A percentile compares a stretch with the other conserved stretches of the same genome.
Conservation (phyloP, 2,329 filamentous ascomycete species). For the Colletotrichum tropicale region DNA sequence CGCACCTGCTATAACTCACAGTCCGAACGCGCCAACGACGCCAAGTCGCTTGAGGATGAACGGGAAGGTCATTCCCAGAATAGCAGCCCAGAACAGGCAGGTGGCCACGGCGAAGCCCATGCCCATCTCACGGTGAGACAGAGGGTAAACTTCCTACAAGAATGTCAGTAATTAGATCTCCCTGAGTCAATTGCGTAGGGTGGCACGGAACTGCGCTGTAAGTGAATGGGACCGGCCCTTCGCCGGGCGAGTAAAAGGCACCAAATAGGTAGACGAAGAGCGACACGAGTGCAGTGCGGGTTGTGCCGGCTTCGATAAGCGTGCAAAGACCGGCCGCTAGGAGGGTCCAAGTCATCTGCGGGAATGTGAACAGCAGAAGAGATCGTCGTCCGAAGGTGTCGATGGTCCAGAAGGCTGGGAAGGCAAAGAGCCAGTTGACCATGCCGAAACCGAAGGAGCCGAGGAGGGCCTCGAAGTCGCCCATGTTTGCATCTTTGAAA, state of each 20-base stretch:
- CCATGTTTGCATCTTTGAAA: conserved; percentile 62
- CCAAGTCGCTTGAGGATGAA: conserved; percentile 52
- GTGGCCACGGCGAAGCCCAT: conserved; percentile 75
- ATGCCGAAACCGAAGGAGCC: conserved; percentile 55
- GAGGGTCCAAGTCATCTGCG: conserved; percentile 63
- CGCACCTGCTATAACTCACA: conserved; percentile 24
- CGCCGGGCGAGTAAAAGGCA: conserved; percentile 40
- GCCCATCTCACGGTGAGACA: conserved; percentile 73
- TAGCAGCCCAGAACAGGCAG: conserved; percentile 63
- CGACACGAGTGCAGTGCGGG: conserved; percentile 51
- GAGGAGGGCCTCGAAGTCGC: conserved; percentile 54
- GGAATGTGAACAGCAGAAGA: conserved; percentile 62
- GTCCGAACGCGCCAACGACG: conserved; percentile 47
- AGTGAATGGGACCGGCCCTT: conserved; percentile 71
- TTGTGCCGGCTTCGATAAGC: conserved; percentile 39
- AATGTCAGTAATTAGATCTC: not conserved
- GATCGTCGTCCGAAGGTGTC: conserved; percentile 57
- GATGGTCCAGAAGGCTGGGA: conserved; percentile 59
- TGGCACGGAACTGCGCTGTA: conserved; percentile 56
- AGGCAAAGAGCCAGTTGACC: conserved; percentile 65
- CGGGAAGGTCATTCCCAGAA: conserved; percentile 69
- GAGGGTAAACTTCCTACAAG: conserved; percentile 65
- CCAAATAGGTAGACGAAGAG: conserved; percentile 39
- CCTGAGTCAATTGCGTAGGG: not conserved
- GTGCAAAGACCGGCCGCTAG: conserved; percentile 61